Evolutionary conservation across 345 rosid genomes (phyloP), one percentile per base, ranked within the genome.

Genomic region (Melaleuca quinquenervia): DNA sequence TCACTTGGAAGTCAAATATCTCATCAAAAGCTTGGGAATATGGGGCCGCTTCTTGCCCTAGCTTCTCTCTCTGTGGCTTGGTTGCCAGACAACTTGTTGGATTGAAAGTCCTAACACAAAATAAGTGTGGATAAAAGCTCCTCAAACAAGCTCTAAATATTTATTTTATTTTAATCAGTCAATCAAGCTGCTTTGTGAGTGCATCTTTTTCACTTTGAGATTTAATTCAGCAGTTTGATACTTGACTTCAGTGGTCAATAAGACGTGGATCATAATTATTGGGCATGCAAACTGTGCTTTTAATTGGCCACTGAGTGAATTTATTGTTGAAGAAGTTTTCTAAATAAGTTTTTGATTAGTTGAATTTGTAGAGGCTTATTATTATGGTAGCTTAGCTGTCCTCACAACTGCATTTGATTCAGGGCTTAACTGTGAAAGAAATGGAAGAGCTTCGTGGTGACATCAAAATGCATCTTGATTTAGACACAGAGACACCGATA

Each of bases 401-500:
- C 64, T 54, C 36, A 24, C 84, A 36, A 52, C 86, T 89, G 87
- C 83, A 49, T 86, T 50, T 60, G 22, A 87, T 90, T 85, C 92
- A 96, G 96, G 99, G 98, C 53, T 91, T 97, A 92, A 93, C 96
- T 3, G 96, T 91, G 80, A 97, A 93, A 85, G 99, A 96, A 88
- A 94, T 94, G 96, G 98, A 96, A 90, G 99, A 97, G 87, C 97
- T 97, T 85, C 96, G 90, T 32, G 98, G 93, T 88, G 99, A 97
- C 91, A 96, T 97, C 86, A 97, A 96, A 90, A 93, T 97, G 99
- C 95, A 97, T 91, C 88, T 97, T 58, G 99, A 96, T 89, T 90
- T 93, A 95, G 99, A 97, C 85, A 91, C 96, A 76, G 92, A 90
- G 88, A 95, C 98, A 62, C 93, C 93, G 76, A 95, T 91, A 8